These are phyloP conservation scores for Colletotrichum trifolii DNA, from an alignment of 2,329 filamentous ascomycete genomes.

Conservation along the genomic window DNA sequence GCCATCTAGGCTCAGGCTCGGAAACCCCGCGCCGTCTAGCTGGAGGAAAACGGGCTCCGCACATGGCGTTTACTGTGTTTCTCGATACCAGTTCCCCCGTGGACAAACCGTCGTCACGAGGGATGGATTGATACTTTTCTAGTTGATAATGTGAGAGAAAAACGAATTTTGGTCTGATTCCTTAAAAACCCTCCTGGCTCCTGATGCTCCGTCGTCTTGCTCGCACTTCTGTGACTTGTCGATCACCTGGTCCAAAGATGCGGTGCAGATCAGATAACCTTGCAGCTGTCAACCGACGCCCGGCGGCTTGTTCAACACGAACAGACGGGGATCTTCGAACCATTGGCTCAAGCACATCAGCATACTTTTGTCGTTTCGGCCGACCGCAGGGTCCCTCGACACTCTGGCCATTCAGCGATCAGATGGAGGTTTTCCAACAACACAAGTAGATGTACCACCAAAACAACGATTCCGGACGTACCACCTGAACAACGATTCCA, in stretches of 20 bases:
- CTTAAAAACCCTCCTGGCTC: neutral
- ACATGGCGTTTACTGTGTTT: conserved; percentile 34
- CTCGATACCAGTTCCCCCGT: conserved; percentile 32
- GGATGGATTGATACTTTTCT: conserved; percentile 36
- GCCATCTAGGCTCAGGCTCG: conserved; percentile 16
- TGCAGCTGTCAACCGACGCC: conserved; percentile 31
- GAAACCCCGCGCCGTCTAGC: conserved; percentile 10
- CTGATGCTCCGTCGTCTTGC: neutral
- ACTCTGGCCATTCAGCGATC: conserved; percentile 6
- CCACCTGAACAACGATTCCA: neutral
- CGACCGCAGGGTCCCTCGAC: conserved; percentile 7
- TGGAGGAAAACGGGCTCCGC: conserved; percentile 26
- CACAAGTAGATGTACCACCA: conserved; percentile 1
- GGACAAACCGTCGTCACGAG: conserved; percentile 23
- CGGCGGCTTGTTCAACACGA: conserved; percentile 24
- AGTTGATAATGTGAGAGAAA: conserved; percentile 35
- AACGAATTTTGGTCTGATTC: conserved; percentile 24
- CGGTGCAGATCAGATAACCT: conserved; percentile 28
- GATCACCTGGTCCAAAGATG: conserved; percentile 21
- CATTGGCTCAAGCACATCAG: conserved; percentile 17
- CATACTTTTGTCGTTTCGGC: conserved; percentile 14
- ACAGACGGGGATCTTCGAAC: conserved; percentile 15
- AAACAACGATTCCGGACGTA: neutral
- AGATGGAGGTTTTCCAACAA: conserved; percentile 5
- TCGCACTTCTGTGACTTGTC: conserved; percentile 18